Conservation (phyloP, 805 yeast genomes). For the Wickerhamomyces hampshirensis region DNA sequence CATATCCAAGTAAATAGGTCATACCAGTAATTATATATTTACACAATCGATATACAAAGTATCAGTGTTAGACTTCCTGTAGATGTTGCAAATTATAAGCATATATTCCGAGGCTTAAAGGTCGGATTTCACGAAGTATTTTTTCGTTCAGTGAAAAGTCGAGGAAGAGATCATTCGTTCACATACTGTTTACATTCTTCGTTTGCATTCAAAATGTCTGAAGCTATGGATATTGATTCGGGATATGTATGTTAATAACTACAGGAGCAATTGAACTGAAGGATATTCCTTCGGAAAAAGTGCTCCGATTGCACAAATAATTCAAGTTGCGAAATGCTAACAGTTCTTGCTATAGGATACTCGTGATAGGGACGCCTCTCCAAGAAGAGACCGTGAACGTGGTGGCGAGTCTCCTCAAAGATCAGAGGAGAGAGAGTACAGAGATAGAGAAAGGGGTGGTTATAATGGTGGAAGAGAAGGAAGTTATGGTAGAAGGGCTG, state of each 20-base stretch:
- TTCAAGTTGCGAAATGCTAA: constrained; percentile 10
- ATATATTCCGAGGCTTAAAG: too few relatives aligned
- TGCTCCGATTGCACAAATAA: too few relatives aligned
- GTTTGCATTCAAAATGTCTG: too few relatives aligned
- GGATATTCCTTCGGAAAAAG: too few relatives aligned
- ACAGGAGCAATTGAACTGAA: neutral
- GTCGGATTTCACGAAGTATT: too few relatives aligned
- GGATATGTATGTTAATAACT: constrained; percentile 1
- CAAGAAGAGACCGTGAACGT: constrained; percentile 26
- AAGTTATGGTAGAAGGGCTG: constrained; percentile 7
- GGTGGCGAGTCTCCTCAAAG: constrained; percentile 1
- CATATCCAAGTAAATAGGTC: constrained; percentile 44
- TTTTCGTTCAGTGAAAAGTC: too few relatives aligned
- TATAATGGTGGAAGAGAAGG: constrained; percentile 2
- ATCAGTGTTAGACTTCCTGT: too few relatives aligned
- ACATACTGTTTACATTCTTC: too few relatives aligned
- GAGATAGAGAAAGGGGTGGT: constrained; percentile 4
- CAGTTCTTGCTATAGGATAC: constrained; percentile 14
- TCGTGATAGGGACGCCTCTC: constrained; percentile 25
- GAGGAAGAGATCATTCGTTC: too few relatives aligned
- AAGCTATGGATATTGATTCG: constrained; percentile 5
- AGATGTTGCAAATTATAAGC: too few relatives aligned
- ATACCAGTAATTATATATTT: too few relatives aligned
- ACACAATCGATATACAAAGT: too few relatives aligned
- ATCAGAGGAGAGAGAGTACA: constrained; percentile 2